Conservation (phyloP, 768 basidiomycete species). For the Naganishia vishniacii region DNA sequence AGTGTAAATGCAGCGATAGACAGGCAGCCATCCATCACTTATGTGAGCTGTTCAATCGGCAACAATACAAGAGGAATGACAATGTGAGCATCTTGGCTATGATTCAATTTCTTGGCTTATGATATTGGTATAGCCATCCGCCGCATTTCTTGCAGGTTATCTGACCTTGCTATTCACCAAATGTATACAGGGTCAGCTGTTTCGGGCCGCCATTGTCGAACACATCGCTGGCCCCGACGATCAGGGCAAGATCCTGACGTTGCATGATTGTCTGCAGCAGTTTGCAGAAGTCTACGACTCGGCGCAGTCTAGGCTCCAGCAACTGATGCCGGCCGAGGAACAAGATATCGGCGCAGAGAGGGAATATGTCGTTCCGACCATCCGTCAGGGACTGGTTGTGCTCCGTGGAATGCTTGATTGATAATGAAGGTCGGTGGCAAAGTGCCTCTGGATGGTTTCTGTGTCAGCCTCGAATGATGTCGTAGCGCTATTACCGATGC, state of each 20-base stretch:
- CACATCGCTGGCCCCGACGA: not conserved
- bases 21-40: conserved; percentile 12
- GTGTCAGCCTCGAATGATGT: too few relatives aligned
- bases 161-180: conserved; percentile 24
- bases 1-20: conserved; percentile 16
- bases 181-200: conserved; percentile 1
- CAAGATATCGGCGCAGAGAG: not conserved
- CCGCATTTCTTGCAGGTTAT: conserved; percentile 27
- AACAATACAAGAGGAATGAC: conserved; percentile 14
- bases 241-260: not conserved
- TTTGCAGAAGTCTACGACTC: conserved; percentile 17
- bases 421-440: too few relatives aligned
- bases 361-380: not conserved
- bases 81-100: not conserved
- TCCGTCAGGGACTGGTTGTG: not conserved
- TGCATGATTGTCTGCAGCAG: conserved; percentile 18
- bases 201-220: not conserved
- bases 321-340: not conserved
- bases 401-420: not conserved
- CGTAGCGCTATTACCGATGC: too few relatives aligned
- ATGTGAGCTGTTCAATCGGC: conserved; percentile 8
- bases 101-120: not conserved
- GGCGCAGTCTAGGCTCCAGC: conserved; percentile 8
- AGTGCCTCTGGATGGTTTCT: too few relatives aligned
- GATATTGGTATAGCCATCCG: conserved; percentile 8